These are phyloP conservation scores for Diaporthe eres DNA, from an alignment of 2,329 filamentous ascomycete species.

Conservation along the genomic window DNA sequence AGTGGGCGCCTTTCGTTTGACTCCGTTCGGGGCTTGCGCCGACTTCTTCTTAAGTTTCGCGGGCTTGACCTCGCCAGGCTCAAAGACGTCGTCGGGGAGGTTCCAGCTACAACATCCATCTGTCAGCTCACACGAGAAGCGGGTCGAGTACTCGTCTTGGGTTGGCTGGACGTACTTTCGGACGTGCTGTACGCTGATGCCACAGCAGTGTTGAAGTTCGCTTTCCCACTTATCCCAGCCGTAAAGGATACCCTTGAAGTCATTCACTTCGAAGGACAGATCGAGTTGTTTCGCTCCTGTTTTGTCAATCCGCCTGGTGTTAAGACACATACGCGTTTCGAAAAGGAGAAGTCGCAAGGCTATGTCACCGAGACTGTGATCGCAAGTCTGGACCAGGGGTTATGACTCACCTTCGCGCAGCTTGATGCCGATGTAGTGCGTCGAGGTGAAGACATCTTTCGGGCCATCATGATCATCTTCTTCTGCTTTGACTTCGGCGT, in stretches of 20 bases:
- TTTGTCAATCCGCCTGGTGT: slow-evolving; percentile 52
- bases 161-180: slow-evolving; percentile 77
- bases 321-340: slow-evolving; percentile 41
- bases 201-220: slow-evolving; percentile 65
- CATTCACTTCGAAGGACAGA: slow-evolving; percentile 84
- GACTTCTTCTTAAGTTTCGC: slow-evolving; percentile 68
- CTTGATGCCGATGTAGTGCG: slow-evolving; percentile 93
- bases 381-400: slow-evolving; percentile 8
- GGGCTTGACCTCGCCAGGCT: slow-evolving; percentile 81
- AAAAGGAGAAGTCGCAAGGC: slow-evolving; percentile 36
- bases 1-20: slow-evolving; percentile 61
- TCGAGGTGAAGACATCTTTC: slow-evolving; percentile 83
- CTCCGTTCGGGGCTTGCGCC: slow-evolving; percentile 53
- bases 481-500: slow-evolving; percentile 45
- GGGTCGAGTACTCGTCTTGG: neutral
- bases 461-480: slow-evolving; percentile 42
- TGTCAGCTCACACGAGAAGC: slow-evolving; percentile 30
- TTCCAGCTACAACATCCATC: slow-evolving; percentile 73
- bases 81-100: slow-evolving; percentile 91
- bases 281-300: slow-evolving; percentile 79
- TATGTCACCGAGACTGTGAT: slow-evolving; percentile 5
- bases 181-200: slow-evolving; percentile 84
- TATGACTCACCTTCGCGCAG: slow-evolving; percentile 76
- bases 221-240: slow-evolving; percentile 82
- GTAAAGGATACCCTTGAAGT: slow-evolving; percentile 88